Conservation (phyloP, 148 eudicot genomes). For the Chenopodium berlandieri region DNA sequence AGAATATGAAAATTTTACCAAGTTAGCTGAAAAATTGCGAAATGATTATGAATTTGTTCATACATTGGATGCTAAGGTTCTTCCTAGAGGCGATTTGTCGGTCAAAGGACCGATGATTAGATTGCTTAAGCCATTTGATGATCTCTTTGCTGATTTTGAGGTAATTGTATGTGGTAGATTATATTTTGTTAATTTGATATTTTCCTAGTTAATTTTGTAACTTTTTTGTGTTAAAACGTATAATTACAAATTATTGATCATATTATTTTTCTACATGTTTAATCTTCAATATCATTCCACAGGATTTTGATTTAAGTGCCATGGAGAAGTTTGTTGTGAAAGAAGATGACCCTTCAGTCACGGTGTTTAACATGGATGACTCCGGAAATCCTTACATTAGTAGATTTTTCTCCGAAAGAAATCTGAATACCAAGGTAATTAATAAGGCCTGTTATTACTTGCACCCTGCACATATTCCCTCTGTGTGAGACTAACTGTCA, state of each 20-base stretch:
- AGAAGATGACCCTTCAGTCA: constrained; percentile 56
- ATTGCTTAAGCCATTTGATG: constrained; percentile 90
- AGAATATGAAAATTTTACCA: constrained; percentile 63
- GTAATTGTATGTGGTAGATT: constrained; percentile 24
- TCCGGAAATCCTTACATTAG: constrained; percentile 52
- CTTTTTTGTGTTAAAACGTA: too few species aligned
- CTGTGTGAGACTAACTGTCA: too few species aligned
- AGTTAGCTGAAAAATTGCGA: constrained; percentile 69
- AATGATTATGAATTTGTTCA: constrained; percentile 77
- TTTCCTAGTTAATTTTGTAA: too few species aligned
- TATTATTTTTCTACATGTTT: background rate
- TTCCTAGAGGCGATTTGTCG: constrained; percentile 74
- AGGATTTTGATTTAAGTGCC: constrained; percentile 70
- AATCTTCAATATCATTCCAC: constrained; percentile 43
- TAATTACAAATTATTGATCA: too few species aligned
- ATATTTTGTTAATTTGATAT: background rate
- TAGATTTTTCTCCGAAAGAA: constrained; percentile 51
- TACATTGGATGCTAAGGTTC: constrained; percentile 62
- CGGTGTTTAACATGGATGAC: constrained; percentile 47
- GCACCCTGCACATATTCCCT: too few species aligned
- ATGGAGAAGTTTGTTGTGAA: constrained; percentile 59
- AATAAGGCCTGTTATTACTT: too few species aligned
- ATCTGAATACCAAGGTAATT: constrained; percentile 56
- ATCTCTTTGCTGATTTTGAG: constrained; percentile 66
- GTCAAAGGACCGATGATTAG: constrained; percentile 60